Conservation (phyloP, 108 stramenopile genomes). For the Nannochloropsis salina region DNA sequence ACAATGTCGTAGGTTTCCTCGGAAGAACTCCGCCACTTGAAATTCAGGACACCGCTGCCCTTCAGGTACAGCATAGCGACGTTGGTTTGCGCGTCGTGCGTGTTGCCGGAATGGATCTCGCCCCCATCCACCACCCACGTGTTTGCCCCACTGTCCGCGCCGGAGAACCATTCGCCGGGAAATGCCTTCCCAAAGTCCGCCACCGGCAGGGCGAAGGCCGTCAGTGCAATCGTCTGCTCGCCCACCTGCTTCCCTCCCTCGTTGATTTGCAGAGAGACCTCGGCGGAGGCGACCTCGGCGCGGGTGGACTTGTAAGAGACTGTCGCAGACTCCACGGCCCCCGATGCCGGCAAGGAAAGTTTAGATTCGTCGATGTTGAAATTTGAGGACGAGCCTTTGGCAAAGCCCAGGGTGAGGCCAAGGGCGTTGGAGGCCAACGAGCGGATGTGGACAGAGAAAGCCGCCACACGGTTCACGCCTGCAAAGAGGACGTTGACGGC, state of each 20-base stretch:
- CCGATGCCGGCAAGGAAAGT: not conserved
- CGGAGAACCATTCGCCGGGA: not conserved
- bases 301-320: not conserved
- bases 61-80: not conserved
- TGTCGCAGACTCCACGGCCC: not conserved
- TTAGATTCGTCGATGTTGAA: not conserved
- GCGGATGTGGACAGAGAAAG: not conserved
- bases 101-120: not conserved
- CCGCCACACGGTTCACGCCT: not conserved
- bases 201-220: not conserved
- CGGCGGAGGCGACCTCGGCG: not conserved
- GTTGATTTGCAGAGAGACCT: not conserved
- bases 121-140: not conserved
- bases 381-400: not conserved
- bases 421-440: not conserved
- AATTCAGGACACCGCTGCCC: not conserved
- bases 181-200: not conserved
- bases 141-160: not conserved
- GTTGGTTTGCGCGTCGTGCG: not conserved
- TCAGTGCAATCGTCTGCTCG: not conserved
- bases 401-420: not conserved
- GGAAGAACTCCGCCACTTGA: not conserved
- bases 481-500: not conserved
- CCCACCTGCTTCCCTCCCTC: not conserved
- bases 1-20: not conserved